Base-by-base conservation (phyloP, 129 eudicot species). In the Helichrysum umbraculigerum region DNA sequence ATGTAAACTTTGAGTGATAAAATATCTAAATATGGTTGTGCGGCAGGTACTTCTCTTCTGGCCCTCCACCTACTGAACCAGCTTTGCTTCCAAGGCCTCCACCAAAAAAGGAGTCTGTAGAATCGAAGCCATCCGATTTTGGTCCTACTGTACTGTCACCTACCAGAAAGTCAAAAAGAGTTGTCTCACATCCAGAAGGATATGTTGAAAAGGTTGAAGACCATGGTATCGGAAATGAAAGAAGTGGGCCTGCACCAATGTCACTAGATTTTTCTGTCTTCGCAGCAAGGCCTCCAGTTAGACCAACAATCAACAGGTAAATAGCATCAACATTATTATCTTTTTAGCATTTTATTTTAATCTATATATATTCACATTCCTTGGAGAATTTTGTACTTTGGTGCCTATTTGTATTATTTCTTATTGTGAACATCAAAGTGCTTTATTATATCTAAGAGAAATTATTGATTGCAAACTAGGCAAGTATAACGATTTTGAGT, bases 301-400 rank as follows among this genome's bases (percentile, higher is more conserved):
- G 99, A 76, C 99, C 99, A 66, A 94, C 99, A 57, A 94, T 94
- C 82, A 91, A 86, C 94, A 94, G 99, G 99, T 89, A 84, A 77
- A 50, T 58, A 68, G 37, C 64, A 73, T 76, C 17, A 17, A 64
- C 25, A 2, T 34, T 52, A 67, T 70, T 41, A 41, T 41, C 10
- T 41, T 0, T 7, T 37, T 0, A 9, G 47, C 2, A 41, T 9
- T 2, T 9, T 41, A 14, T 47, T 47, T 17, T 5, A 47, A 47
- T 3, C 28, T 25, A 0, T 17, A 47, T 47, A 47, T 47, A 14
- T 47, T 47, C n/a, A 1, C 52, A 44, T 47, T 47, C 12, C 5
- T 3, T 12, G n/a, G 14, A 47, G 12, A 47, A 47, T 0, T 14
- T 47, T 17, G 3, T 47, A 14, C 54, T 47, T 47, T 47, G 17